Base-by-base conservation (phyloP, 805 yeast genomes). In the Ogataea parapolymorpha region DNA sequence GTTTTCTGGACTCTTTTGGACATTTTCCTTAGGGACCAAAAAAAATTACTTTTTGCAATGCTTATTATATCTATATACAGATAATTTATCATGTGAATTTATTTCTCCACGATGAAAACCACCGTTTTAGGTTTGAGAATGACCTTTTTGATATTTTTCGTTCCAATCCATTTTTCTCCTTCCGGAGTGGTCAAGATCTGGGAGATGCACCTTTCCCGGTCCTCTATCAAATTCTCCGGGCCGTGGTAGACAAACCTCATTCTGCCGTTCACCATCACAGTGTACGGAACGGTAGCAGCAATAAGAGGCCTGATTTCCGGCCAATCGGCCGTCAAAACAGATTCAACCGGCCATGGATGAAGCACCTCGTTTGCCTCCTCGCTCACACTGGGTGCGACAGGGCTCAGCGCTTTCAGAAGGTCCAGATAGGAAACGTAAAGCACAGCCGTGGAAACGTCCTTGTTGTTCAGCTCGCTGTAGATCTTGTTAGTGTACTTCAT, bases 311-410 rank as follows among this genome's bases (percentile, higher is more conserved):
- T 72, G 0, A 61, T 39, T 6, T 55, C 54, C 1, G 98, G 98
- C 85, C 90, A 91, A n/a, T 56, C 60, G 43, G 79, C 68, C 4
- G 58, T 53, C 51, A 81, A 74, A 8, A 87, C 70, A 0, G 88
- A 72, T 3, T 55, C 51, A 1, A 38, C 30, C 2, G 28, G 32
- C 48, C 41, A 31, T 12, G 38, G 37, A 20, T 63, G 61, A 2
- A 80, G 53, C 2, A 57, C 49, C 44, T 82, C 87, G 80, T 91
- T 81, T 17, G 85, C 72, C 61, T 91, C 98, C 53, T 91, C 98
- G 0, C 87, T 77, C 6, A 79, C 72, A 5, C 82, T 74, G 1
- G 99, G 98, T 0, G 85, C 75, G 0, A 90, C 84, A 0, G 97
- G 96, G 3, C 91, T 71, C 63, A 85, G 73, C 6, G 78, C 59